A percentile compares a stretch with the other conserved stretches of the same genome.
Conservation (phyloP, 371 early-diverging fungal species). For the Fennellomyces sp. region DNA sequence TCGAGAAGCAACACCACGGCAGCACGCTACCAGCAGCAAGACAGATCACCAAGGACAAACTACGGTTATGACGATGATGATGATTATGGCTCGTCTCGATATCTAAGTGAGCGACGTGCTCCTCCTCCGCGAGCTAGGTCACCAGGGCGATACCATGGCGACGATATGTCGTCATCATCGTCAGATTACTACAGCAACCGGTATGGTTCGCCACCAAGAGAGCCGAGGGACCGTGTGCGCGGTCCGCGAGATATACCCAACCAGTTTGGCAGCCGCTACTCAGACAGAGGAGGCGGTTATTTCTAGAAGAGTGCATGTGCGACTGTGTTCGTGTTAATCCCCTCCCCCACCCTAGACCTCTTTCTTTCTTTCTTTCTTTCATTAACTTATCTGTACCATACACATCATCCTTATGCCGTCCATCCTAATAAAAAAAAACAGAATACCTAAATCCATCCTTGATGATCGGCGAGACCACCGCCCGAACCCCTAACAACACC, state of each 20-base stretch:
- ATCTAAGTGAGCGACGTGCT: neutral
- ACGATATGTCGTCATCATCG: neutral
- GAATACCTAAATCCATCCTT: no score
- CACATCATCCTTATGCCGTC: neutral
- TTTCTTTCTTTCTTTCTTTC: neutral
- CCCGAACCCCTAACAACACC: no score
- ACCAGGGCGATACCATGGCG: neutral
- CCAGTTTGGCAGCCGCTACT: neutral
- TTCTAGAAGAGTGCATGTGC: no score
- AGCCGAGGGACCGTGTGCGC: slow-evolving; percentile 7
- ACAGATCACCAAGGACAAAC: neutral
- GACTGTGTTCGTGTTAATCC: no score
- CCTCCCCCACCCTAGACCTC: neutral
- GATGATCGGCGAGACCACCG: no score
- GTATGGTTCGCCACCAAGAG: slow-evolving; percentile 1
- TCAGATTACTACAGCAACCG: slow-evolving; percentile 1
- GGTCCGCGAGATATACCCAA: slow-evolving; percentile 8
- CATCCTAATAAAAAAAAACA: neutral
- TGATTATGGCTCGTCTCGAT: neutral
- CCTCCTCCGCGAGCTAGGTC: slow-evolving; percentile 5
- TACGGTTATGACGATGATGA: slow-evolving; percentile 8
- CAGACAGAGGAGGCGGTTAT: slow-evolving; percentile 12
- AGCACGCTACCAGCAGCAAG: neutral
- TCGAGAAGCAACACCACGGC: neutral
- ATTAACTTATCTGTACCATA: slow-evolving; percentile 3